Evolutionary conservation across 2,329 filamentous ascomycete species (phyloP).

Genomic region (Sphaerulina populicola): DNA sequence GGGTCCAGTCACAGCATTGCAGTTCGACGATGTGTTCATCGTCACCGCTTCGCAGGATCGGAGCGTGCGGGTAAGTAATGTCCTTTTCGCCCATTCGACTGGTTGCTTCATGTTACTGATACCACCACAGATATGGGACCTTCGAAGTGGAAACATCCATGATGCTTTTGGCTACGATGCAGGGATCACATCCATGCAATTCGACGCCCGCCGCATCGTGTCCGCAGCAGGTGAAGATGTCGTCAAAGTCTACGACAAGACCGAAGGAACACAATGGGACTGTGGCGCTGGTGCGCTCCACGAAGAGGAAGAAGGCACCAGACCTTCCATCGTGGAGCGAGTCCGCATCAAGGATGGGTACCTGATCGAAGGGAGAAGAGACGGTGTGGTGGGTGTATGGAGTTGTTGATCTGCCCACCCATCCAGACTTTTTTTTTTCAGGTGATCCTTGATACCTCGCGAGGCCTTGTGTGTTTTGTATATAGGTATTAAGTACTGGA

Average conservation of each 20-base stretch:
- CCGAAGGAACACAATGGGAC: conserved; percentile 91
- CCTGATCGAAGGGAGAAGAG: conserved; percentile 77
- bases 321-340: conserved; percentile 55
- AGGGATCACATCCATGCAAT: conserved; percentile 93
- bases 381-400: conserved; percentile 88
- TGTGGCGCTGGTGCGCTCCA: conserved; percentile 76
- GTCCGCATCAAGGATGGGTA: conserved; percentile 92
- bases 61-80: conserved; percentile 76
- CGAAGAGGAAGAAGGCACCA: conserved; percentile 43
- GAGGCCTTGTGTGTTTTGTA: neutral
- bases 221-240: conserved; percentile 85
- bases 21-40: conserved; percentile 92
- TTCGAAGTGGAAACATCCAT: conserved; percentile 87
- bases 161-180: conserved; percentile 95
- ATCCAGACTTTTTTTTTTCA: no score
- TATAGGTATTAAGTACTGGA: neutral
- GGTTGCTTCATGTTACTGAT: conserved; percentile 21
- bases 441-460: neutral
- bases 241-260: conserved; percentile 97
- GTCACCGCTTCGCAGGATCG: conserved; percentile 89
- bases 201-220: conserved; percentile 82
- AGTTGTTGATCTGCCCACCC: conserved; percentile 48
- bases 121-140: conserved; percentile 78
- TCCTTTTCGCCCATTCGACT: no score
- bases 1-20: conserved; percentile 82